Evolutionary conservation across 2,329 filamentous ascomycete species (phyloP), one percentile per base, ranked within the genome.

Genomic region (Epicoccum sorghinum): DNA sequence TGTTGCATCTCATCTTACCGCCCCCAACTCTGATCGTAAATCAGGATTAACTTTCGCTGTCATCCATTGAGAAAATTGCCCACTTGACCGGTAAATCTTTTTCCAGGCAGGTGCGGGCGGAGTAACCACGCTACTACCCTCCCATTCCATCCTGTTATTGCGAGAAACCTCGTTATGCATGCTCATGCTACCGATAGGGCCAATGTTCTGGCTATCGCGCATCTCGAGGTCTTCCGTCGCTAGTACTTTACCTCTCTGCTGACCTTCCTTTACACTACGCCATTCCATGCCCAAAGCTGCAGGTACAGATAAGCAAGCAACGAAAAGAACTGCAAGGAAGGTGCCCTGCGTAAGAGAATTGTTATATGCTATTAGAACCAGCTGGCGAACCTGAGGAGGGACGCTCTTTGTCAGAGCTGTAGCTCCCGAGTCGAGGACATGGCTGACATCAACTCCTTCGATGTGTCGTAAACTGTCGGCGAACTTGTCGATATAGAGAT

Each of bases 241-340:
- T 2, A 4, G 9, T 4, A 8, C 29, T 10, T 7, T 8, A 4
- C 30, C n/a, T 13, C 24, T 42, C 22, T 35, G 43, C 33, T 56
- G 47, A 5, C 53, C 58, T 18, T 81, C 82, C 74, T 88, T 89
- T 50, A 89, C 84, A 59, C 79, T 88, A 61, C 78, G 80, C 86
- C 86, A 89, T 71, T 89, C 85, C 72, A 89, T 82, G 1, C 75
- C 72, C 1, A 81, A 56, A 0, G 81, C 78, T 0, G 83, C 86
- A 4, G 87, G 51, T 9, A 88, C 72, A 2, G 78, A 79, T 3
- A 87, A 60, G 25, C 78, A 79, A 0, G 82, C 77, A 64, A 88
- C 75, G 5, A 82, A 80, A 7, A 87, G 73, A 3, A 79, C 81
- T 6, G 89, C 82, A 49, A 83, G 80, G 64, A 88, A 90, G 0